These are phyloP conservation scores for Scheffersomyces insectosa DNA, from an alignment of 1,139 yeast genomes.

Conservation along the genomic window DNA sequence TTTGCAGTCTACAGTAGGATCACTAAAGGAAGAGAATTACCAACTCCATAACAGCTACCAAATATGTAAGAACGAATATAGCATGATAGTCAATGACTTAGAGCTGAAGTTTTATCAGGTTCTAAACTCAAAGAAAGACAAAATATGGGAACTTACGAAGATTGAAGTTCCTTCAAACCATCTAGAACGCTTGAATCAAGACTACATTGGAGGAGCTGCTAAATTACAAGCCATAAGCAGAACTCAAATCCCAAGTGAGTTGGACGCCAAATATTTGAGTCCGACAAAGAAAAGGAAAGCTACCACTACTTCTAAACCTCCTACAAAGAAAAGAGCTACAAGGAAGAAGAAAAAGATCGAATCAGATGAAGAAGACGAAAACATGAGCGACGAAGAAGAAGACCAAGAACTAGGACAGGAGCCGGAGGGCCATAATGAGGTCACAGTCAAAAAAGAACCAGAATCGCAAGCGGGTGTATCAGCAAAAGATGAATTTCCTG, in stretches of 20 bases:
- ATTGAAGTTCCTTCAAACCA: conserved; percentile 7
- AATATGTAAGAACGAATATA: conserved; percentile 23
- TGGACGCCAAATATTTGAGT: conserved; percentile 17
- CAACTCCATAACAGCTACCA: conserved; percentile 17
- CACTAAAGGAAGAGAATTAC: conserved; percentile 10
- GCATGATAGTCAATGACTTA: conserved; percentile 30
- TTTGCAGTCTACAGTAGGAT: neutral
- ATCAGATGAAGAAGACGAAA: conserved; percentile 2
- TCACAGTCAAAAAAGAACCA: neutral
- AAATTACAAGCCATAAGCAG: conserved; percentile 21
- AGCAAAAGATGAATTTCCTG: neutral
- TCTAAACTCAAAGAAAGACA: conserved; percentile 36
- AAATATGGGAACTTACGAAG: conserved; percentile 32
- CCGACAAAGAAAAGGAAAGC: conserved; percentile 2
- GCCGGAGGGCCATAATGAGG: neutral
- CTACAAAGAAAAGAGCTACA: conserved; percentile 2
- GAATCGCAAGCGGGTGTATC: neutral
- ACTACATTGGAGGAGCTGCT: conserved; percentile 17
- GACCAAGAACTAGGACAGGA: neutral
- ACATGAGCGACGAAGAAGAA: conserved; percentile 3
- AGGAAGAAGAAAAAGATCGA: neutral
- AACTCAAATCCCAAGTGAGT: conserved; percentile 17
- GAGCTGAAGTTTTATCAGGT: conserved; percentile 39
- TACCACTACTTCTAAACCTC: neutral
- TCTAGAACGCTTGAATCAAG: conserved; percentile 24